phyloP scores from a whole-genome alignment of 2,329 filamentous ascomycete species.

The Sclerotinia minor region DNA sequence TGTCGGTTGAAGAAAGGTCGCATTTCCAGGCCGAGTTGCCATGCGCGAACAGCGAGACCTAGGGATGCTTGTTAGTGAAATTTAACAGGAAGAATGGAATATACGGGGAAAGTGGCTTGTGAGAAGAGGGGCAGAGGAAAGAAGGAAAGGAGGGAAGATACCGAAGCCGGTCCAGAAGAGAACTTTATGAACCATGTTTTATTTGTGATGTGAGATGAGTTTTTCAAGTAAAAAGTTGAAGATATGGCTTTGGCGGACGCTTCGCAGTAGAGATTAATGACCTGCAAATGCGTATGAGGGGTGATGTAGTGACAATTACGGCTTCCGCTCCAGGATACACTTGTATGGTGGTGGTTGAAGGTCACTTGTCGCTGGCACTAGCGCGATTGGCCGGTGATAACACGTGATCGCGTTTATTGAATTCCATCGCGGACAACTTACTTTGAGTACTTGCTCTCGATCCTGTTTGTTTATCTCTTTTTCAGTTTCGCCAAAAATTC shows the following conservation, averaged over 20 bases:
- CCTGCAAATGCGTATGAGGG: constrained; percentile 1
- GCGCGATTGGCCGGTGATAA: background rate
- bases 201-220: constrained; percentile 15
- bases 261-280: background rate
- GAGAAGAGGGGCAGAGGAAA: constrained; percentile 24
- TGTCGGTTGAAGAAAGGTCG: constrained; percentile 85
- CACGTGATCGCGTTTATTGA: constrained; percentile 16
- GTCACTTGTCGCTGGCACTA: constrained; percentile 13
- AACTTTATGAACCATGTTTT: constrained; percentile 52
- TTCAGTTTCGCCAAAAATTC: no score
- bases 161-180: constrained; percentile 91
- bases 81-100: constrained; percentile 9
- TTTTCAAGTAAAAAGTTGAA: background rate
- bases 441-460: background rate
- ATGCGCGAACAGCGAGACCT: constrained; percentile 91
- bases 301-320: constrained; percentile 5
- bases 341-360: constrained; percentile 12
- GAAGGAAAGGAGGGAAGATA: constrained; percentile 50
- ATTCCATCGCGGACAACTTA: background rate
- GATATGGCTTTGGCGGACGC: background rate
- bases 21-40: constrained; percentile 99
- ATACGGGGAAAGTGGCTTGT: constrained; percentile 18
- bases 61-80: constrained; percentile 18
- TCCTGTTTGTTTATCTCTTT: background rate
- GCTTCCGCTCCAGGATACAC: constrained; percentile 14